These are phyloP conservation scores for Hyaloscypha bicolor DNA, from an alignment of 495 filamentous ascomycete genomes.

Conservation along the genomic window DNA sequence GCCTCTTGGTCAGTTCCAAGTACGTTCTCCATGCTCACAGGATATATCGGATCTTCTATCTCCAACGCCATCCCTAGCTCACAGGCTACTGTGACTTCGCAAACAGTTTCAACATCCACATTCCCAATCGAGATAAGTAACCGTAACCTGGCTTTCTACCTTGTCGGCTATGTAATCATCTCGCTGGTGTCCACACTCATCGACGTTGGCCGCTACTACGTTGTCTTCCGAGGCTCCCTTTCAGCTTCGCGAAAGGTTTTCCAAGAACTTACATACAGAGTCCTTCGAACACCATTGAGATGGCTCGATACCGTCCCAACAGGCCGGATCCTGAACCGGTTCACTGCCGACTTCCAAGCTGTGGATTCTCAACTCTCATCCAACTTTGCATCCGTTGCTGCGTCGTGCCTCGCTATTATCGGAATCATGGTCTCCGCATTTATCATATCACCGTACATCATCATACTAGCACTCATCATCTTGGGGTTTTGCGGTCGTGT, in stretches of 20 bases:
- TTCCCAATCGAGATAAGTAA: conserved; percentile 15
- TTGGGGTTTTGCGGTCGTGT: conserved; percentile 44
- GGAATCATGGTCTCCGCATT: conserved; percentile 46
- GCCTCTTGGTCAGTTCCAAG: not conserved
- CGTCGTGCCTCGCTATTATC: conserved; percentile 38
- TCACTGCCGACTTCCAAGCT: conserved; percentile 60
- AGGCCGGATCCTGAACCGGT: conserved; percentile 64
- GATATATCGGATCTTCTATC: not conserved
- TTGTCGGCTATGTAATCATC: conserved; percentile 66
- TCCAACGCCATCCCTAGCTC: not conserved
- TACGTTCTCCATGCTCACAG: not conserved
- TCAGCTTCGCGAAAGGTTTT: conserved; percentile 58
- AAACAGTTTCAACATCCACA: not conserved
- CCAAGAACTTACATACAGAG: conserved; percentile 46
- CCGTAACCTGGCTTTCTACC: conserved; percentile 56
- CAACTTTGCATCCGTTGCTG: conserved; percentile 46
- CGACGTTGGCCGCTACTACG: conserved; percentile 12
- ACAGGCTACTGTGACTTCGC: not conserved
- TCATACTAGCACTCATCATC: conserved; percentile 44
- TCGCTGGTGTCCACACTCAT: conserved; percentile 43
- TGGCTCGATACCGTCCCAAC: conserved; percentile 66
- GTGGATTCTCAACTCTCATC: conserved; percentile 52
- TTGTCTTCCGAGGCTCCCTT: conserved; percentile 35
- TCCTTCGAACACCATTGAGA: conserved; percentile 57
- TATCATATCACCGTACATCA: conserved; percentile 48